Evolutionary conservation across 345 rosid genomes (phyloP).

Genomic region (Firmiana major): DNA sequence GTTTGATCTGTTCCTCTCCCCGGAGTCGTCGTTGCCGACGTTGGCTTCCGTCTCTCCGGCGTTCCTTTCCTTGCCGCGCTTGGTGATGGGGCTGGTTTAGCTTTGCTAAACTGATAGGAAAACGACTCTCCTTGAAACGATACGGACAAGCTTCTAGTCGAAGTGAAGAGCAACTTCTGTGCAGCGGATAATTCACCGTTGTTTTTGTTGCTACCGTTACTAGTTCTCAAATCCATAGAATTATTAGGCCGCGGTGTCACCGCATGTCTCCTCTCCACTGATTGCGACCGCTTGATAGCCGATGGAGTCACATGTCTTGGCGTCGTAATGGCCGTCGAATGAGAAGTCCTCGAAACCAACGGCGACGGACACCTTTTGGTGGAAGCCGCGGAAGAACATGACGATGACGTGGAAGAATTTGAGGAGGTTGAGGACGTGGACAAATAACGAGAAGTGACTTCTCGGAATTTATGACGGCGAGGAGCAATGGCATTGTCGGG

Average conservation of each 20-base stretch:
- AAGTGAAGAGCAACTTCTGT: conserved; percentile 62
- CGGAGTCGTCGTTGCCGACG: conserved; percentile 26
- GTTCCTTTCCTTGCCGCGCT: conserved; percentile 53
- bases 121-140: conserved; percentile 84
- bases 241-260: conserved; percentile 43
- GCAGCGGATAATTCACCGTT: conserved; percentile 44
- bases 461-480: conserved; percentile 63
- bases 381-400: conserved; percentile 28
- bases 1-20: conserved; percentile 43
- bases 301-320: conserved; percentile 32
- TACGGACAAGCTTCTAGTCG: conserved; percentile 72
- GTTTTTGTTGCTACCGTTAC: not conserved
- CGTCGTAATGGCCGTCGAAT: conserved; percentile 30
- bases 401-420: conserved; percentile 33
- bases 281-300: conserved; percentile 50
- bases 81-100: conserved; percentile 52
- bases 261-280: conserved; percentile 64
- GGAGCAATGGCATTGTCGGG: conserved; percentile 56
- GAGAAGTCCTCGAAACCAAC: conserved; percentile 36
- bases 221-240: conserved; percentile 36
- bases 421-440: conserved; percentile 34
- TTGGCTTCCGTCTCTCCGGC: conserved; percentile 63
- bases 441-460: conserved; percentile 77
- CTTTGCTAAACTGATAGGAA: conserved; percentile 65
- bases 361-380: conserved; percentile 64